Evolutionary conservation across 2,329 filamentous ascomycete species (phyloP).

Genomic region (Calonectria honghensis): DNA sequence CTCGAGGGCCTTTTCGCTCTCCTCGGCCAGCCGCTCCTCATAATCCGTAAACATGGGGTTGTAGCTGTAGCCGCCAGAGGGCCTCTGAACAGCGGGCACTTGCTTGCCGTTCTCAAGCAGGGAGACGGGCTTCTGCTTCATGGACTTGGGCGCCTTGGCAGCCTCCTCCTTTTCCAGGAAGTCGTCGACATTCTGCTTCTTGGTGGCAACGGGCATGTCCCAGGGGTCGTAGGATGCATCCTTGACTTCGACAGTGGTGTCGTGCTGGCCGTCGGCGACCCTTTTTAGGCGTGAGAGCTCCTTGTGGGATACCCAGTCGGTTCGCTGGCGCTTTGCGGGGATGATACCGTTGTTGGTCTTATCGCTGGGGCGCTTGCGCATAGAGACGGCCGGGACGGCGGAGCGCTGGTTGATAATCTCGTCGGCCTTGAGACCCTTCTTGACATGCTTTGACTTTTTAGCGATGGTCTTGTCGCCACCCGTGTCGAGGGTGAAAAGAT

Average conservation of each 20-base stretch:
- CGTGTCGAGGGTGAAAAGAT: slow-evolving; percentile 90
- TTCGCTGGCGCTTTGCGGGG: slow-evolving; percentile 83
- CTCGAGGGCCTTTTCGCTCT: slow-evolving; percentile 86
- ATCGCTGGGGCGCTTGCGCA: slow-evolving; percentile 83
- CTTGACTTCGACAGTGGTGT: slow-evolving; percentile 72
- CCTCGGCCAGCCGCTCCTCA: slow-evolving; percentile 82
- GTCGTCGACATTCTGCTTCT: slow-evolving; percentile 63
- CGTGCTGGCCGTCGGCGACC: slow-evolving; percentile 84
- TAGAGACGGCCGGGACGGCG: slow-evolving; percentile 84
- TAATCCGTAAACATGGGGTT: slow-evolving; percentile 94
- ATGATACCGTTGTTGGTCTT: slow-evolving; percentile 84
- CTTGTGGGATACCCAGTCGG: slow-evolving; percentile 87
- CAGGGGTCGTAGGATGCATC: slow-evolving; percentile 87
- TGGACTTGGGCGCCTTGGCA: slow-evolving; percentile 83
- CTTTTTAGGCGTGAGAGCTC: slow-evolving; percentile 86
- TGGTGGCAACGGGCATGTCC: slow-evolving; percentile 68
- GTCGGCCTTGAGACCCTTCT: slow-evolving; percentile 90
- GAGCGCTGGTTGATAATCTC: slow-evolving; percentile 93
- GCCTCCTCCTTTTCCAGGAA: slow-evolving; percentile 81
- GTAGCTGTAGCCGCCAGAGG: slow-evolving; percentile 90
- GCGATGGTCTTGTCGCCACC: slow-evolving; percentile 80
- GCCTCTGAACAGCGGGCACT: slow-evolving; percentile 85
- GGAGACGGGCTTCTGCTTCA: slow-evolving; percentile 86
- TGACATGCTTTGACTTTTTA: slow-evolving; percentile 77
- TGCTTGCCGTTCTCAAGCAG: slow-evolving; percentile 88